Base-by-base conservation (phyloP, 306 rosid genomes). In the Quillaja saponaria region DNA sequence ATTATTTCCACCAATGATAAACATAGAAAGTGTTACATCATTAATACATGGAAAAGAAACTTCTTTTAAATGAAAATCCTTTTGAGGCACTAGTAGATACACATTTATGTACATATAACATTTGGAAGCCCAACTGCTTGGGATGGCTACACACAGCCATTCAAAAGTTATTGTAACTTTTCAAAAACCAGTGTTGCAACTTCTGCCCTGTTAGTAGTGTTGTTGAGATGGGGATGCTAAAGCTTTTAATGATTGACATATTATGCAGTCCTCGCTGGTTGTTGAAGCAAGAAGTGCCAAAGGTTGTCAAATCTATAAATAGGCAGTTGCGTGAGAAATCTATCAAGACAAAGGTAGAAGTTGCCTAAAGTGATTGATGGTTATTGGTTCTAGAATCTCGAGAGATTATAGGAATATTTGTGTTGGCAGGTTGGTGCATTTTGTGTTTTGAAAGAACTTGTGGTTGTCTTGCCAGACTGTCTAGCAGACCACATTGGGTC, bases 261-360 rank as follows among this genome's bases (percentile, higher is more conserved):
- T 56, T 55, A 35, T 78, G 84, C 96, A 94, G 99, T 82, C 97
- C 99, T 55, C 81, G 94, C 66, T 94, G 99, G 99, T 79, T 94
- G 69, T 78, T 94, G 85, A 94, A 94, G 70, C 99, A 87, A 75
- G 99, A 94, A 78, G 90, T 94, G 53, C 84, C 97, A 15, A 94
- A 85, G 82, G 85, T 88, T 40, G 88, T 90, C 55, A 87, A 83
- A 71, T 87, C 99, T 63, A 80, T 90, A 53, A 94, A 94, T 53
- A 89, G 97, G 80, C 99, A 83, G 82, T 76, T 94, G 51, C 99
- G 99, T 15, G 99, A 89, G 73, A 94, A 94, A 84, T 94, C 99
- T 64, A 82, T 94, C 75, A 94, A 94, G 85, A 94, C 99, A 37
- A 94, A 94, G 97, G 99, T 90, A 79, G 42, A n/a, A 49, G 34